Evolutionary conservation across 2,329 filamentous ascomycete genomes (phyloP).

Genomic region (Fusarium coffeatum): DNA sequence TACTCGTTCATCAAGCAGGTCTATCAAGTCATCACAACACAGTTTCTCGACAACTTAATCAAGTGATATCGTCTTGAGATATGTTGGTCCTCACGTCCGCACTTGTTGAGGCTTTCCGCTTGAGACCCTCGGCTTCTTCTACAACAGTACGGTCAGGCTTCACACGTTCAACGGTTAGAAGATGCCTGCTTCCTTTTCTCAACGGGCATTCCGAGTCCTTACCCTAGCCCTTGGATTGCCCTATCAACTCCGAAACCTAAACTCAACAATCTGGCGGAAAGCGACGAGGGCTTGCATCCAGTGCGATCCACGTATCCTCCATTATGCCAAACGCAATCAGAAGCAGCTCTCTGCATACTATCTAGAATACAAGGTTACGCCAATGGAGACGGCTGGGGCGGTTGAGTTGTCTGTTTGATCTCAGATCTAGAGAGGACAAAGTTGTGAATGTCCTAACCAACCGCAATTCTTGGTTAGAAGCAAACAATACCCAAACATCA

Average conservation of each 20-base stretch:
- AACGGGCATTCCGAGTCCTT: neutral
- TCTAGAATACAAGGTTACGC: neutral
- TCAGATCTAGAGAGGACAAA: neutral
- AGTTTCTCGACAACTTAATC: neutral
- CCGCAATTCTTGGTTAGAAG: neutral
- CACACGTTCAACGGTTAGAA: neutral
- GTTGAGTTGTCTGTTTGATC: conserved; percentile 6
- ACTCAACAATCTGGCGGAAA: neutral
- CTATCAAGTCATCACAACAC: neutral
- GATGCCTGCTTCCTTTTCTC: neutral
- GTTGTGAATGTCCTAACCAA: neutral
- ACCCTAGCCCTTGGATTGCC: neutral
- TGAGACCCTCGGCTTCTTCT: neutral
- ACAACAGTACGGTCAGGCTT: neutral
- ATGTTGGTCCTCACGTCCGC: neutral
- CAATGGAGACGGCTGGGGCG: conserved; percentile 5
- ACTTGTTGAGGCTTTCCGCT: neutral
- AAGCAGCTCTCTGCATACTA: neutral
- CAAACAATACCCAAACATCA: neutral
- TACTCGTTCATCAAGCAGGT: neutral
- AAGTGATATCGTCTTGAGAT: neutral
- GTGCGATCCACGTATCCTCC: neutral
- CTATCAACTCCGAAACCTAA: neutral
- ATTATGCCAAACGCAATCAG: neutral
- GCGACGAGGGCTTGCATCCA: neutral